Base-by-base conservation (phyloP, 129 eudicot species). In the Scalesia atractyloides region DNA sequence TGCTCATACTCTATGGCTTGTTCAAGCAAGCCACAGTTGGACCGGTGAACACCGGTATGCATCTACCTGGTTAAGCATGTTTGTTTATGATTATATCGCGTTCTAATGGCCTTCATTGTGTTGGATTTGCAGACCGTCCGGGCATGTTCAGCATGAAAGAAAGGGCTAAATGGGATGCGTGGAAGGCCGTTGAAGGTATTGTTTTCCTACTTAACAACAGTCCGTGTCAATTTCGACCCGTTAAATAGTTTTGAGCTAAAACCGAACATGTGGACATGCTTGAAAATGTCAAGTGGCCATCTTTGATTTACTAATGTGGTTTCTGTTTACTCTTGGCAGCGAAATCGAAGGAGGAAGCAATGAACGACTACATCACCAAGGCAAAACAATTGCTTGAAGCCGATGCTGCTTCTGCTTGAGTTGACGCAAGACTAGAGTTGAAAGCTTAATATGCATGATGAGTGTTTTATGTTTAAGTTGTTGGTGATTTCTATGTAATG, bases 91-190 rank as follows among this genome's bases (percentile, higher is more conserved):
- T 33, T 14, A 44, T 59, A 26, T 41, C 5, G 1, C 9, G 9
- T 41, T 56, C 11, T 72, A 4, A 63, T 5, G 22, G 36, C 22
- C 46, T 54, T 4, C 10, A 3, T 61, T 52, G 12, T 69, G 30
- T 75, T 11, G 46, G 30, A 71, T 73, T 46, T 57, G 51, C 86
- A 95, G 99, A 80, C 71, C 99, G 99, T 72, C 99, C 99, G 11
- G 97, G 99, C 37, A 83, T 95, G 2, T 85, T 95, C 65, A 86
- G 88, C 92, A 77, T 74, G 90, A 90, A 75, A 84, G 97, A 86
- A 67, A 85, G 88, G 75, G 96, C 96, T 43, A 95, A 95, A 79
- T 95, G 99, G 99, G 99, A 95, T 83, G 94, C 97, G 10, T 95
- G 99, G 99, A 88, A 95, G 88, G 94, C 89, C 10, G 89, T 83